Evolutionary conservation across 805 yeast species (phyloP), one percentile per base, ranked within the genome.

Genomic region (Kazachstania martiniae): DNA sequence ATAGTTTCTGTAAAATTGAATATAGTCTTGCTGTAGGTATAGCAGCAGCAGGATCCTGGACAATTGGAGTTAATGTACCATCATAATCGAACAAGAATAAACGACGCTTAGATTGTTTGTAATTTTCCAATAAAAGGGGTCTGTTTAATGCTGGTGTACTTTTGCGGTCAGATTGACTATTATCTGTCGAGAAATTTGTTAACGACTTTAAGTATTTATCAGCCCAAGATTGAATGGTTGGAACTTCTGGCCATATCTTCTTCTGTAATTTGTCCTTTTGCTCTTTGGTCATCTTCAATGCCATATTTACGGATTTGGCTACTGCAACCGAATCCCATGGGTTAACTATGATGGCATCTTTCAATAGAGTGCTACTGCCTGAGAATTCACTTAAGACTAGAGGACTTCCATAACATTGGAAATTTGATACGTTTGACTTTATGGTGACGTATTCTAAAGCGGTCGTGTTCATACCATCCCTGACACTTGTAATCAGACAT

Each of bases 281-380:
- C 7, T 60, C 68, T 3, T 56, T 55, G 1, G 73, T 46, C 73
- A 82, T 66, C 15, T 55, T 44, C 14, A 91, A 66, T 31, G 86
- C 70, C 31, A 72, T 74, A 52, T 86, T 66, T 35, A 93, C 80
- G 5, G 86, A 70, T 46, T 74, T 80, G 1, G 98, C 89, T 23
- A 89, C 89, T 2, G 94, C 94, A 17, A 84, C 89, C 0, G 93
- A 69, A 59, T 91, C 97, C 95, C 96, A 91, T 6, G 99, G 99
- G 46, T 91, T 91, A 22, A 91, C 91, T 41, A 80, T 72, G 31
- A 83, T 67, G 0, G 95, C 83, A 39, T 78, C 83, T 34, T 65
- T 67, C 34, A 81, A 56, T 3, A 79, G 79, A 2, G 81, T 62
- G 1, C 85, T 73, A 3, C 93, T 77, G 28, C 98, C 99, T 35